Base-by-base conservation (phyloP, 2,329 filamentous ascomycete genomes). In the Nemania sp. region DNA sequence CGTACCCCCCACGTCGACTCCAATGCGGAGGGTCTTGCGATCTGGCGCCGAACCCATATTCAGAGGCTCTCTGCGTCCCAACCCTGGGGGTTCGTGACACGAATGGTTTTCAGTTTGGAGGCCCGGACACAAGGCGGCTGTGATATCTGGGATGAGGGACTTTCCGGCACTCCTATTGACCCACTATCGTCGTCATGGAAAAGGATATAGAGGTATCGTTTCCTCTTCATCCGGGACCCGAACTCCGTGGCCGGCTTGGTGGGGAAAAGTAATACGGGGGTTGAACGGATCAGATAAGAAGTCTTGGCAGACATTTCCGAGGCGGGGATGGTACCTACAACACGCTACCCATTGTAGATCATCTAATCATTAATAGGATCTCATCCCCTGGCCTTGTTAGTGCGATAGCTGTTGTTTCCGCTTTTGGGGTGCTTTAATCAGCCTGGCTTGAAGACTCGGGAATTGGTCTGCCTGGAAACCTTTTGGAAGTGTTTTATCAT, bases 1-100 rank as follows among this genome's bases (percentile, higher is more conserved):
- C 54, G 85, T 87, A 27, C 84, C 84, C 29, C 76, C 76, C 0
- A 78, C 76, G 35, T 78, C 76, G 45, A 78, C 74, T 38, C 76
- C 76, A 56, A 78, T 76, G 66, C 76, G 74, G 47, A 78, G 68
- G 6, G 51, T 73, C 60, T 71, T 71, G 27, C 61, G 49, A 13
- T 56, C 32, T 54, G 56, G 22, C 27, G 57, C 27, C 32, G 70
- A 67, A 29, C 64, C 67, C 72, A 74, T 73, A 8, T 26, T 51
- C 1, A n/a, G n/a, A n/a, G n/a, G n/a, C n/a, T n/a, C 15, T 5
- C 22, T 47, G 18, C n/a, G 41, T 5, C 4, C 18, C 41, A 45
- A 45, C 41, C 18, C 41, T 45, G 2, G 6, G 41, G 18, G 7
- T n/a, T 20, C 18, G 41, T 20, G 41, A 45, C n/a, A 45, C 41